Conservation (phyloP, 257 asterid species). For the Nicotiana attenuata region DNA sequence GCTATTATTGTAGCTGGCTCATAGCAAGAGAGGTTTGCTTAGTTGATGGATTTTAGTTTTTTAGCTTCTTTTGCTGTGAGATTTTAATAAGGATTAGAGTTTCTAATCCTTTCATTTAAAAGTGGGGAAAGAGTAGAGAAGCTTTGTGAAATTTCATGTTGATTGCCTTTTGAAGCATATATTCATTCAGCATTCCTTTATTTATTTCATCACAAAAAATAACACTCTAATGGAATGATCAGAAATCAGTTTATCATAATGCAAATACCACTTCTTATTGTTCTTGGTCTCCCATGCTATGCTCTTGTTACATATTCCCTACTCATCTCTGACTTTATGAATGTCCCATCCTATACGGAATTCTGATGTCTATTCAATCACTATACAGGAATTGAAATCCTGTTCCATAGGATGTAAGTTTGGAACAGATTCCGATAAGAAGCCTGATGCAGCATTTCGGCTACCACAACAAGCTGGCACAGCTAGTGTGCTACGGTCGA, state of each 20-base stretch:
- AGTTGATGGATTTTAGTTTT: background rate
- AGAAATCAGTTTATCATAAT: background rate
- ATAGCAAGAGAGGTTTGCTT: background rate
- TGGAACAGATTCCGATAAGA: conserved; percentile 34
- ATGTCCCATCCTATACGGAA: background rate
- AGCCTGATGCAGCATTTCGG: conserved; percentile 76
- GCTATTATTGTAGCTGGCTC: background rate
- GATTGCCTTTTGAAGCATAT: background rate
- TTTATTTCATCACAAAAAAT: background rate
- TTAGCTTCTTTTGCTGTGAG: background rate
- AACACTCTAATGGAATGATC: background rate
- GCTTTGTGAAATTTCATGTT: background rate
- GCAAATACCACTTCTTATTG: background rate
- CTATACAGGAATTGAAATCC: conserved; percentile 55
- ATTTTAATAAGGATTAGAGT: background rate
- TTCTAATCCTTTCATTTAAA: background rate
- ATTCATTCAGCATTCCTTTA: background rate
- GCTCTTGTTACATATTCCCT: background rate
- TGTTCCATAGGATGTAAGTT: conserved; percentile 84
- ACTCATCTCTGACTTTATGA: background rate
- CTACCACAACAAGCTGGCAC: conserved; percentile 36
- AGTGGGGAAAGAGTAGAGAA: background rate
- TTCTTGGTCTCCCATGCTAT: background rate
- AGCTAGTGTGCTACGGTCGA: conserved; percentile 68
- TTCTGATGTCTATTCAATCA: background rate